phyloP scores from a whole-genome alignment of 768 basidiomycete species.

The Baorangia bicolor region DNA sequence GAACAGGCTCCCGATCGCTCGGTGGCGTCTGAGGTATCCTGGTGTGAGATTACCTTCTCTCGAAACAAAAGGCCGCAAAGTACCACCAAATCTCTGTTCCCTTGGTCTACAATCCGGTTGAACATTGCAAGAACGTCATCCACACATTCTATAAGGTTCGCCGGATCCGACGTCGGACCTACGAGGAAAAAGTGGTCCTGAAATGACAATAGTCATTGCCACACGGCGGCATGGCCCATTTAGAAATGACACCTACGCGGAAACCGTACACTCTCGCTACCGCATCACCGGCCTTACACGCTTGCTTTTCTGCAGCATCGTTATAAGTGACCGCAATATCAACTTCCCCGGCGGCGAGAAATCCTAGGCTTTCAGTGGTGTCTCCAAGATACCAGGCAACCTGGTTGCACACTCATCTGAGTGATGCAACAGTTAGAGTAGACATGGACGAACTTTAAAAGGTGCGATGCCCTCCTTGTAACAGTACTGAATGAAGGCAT shows the following conservation, averaged over 20 bases:
- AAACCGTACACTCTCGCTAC: conserved; percentile 43
- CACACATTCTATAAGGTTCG: conserved; percentile 35
- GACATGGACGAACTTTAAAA: conserved; percentile 31
- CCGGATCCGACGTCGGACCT: conserved; percentile 49
- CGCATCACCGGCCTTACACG: conserved; percentile 32
- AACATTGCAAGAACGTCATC: conserved; percentile 41
- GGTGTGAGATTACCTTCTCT: neutral
- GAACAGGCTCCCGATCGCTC: conserved; percentile 36
- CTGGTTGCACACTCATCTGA: conserved; percentile 25
- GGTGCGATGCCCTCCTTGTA: conserved; percentile 23
- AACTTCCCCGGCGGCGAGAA: conserved; percentile 41
- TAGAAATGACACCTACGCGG: conserved; percentile 34
- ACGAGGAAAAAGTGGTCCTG: conserved; percentile 54
- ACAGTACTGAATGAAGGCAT: conserved; percentile 42
- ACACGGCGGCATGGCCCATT: neutral
- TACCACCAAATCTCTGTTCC: conserved; percentile 45
- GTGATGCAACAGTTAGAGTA: neutral
- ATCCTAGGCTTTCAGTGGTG: conserved; percentile 49
- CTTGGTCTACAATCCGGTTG: conserved; percentile 44
- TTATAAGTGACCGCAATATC: conserved; percentile 56
- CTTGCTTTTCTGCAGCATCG: conserved; percentile 45
- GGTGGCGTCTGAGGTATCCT: conserved; percentile 24
- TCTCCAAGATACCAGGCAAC: conserved; percentile 59
- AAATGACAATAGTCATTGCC: neutral
- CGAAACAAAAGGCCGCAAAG: neutral